Evolutionary conservation across 1,284 basidiomycete species (phyloP), one percentile per base, ranked within the genome.

Genomic region (Melampsora americana): DNA sequence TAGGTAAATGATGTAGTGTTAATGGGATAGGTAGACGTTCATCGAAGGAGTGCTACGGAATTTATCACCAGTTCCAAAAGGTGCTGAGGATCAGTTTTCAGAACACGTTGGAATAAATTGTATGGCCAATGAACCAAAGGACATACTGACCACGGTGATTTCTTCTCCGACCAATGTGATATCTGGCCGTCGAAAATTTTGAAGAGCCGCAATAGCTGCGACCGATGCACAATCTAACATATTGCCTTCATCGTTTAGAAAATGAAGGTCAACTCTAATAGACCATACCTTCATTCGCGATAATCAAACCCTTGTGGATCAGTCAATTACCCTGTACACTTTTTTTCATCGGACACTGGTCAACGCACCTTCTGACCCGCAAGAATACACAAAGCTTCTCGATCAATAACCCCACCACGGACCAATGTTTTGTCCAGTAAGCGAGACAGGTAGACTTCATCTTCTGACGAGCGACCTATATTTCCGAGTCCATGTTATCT

Each of bases 191-290:
- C 93, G 86, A 84, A 94, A 98, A 81, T 97, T 95, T 78, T 90
- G 89, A 39, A 99, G 86, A 1, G 94, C 93, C 1, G 92, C 87
- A 79, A 98, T 91, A 1, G 91, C 90, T 0, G 93, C 93, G 30
- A 98, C 85, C 78, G 92, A 93, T 0, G 93, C 93, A 78, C 93
- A 95, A 81, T 97, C 95, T n/a, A 98, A 87, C 83, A 97, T 86
- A 80, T 96, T 96, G 0, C 95, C 96, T 18, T 90, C 88, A 82
- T 97, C 93, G 7, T 93, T 86, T 5, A 98, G 86, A 81, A 92
- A 92, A 82, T 98, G 95, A 4, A 98, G 84, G 0, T 93, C 93
- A 48, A 98, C 83, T 4, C 90, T 87, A 18, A 99, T 85, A 81
- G 93, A 90, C 93, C 95, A 98, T 5, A 97, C 95, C 93, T 95